A percentile compares a stretch with the other conserved stretches of the same genome.
Evolutionary conservation across 2,329 filamentous ascomycete genomes (phyloP).

Genomic region (Scorias spongiosa): DNA sequence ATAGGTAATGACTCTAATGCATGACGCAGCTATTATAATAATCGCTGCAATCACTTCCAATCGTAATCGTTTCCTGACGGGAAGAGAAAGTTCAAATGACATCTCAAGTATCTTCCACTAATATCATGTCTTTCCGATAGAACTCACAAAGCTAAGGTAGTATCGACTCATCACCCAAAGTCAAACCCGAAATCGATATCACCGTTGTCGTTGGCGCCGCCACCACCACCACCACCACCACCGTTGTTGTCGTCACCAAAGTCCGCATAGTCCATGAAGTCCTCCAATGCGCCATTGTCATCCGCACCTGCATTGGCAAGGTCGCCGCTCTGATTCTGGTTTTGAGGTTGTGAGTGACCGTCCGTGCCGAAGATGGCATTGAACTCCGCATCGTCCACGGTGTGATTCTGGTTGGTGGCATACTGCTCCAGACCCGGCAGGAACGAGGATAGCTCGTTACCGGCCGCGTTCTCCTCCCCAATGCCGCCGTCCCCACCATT

Average conservation of each 20-base stretch:
- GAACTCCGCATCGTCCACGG: conserved; percentile 12
- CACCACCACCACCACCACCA: background rate
- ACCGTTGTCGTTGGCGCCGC: background rate
- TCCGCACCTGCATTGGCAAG: conserved; percentile 7
- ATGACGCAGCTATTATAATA: no score
- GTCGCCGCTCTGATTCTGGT: conserved; percentile 8
- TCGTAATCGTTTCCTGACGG: no score
- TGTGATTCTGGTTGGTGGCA: conserved; percentile 17
- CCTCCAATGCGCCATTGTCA: conserved; percentile 17
- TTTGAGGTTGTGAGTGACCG: conserved; percentile 4
- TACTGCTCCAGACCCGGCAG: conserved; percentile 27
- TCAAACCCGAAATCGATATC: conserved; percentile 18
- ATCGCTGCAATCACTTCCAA: no score
- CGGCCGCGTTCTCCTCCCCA: conserved; percentile 5
- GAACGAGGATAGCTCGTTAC: conserved; percentile 20
- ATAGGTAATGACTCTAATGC: no score
- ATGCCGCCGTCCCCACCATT: conserved; percentile 8
- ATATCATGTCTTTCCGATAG: no score
- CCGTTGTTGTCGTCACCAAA: conserved; percentile 15
- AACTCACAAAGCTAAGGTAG: no score
- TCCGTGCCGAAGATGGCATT: conserved; percentile 12
- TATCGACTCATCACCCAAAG: background rate
- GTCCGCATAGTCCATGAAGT: conserved; percentile 20
- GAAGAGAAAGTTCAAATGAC: no score
- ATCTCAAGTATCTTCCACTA: no score